Evolutionary conservation across 805 yeast species (phyloP).

Genomic region (Monosporozyma siamensis): DNA sequence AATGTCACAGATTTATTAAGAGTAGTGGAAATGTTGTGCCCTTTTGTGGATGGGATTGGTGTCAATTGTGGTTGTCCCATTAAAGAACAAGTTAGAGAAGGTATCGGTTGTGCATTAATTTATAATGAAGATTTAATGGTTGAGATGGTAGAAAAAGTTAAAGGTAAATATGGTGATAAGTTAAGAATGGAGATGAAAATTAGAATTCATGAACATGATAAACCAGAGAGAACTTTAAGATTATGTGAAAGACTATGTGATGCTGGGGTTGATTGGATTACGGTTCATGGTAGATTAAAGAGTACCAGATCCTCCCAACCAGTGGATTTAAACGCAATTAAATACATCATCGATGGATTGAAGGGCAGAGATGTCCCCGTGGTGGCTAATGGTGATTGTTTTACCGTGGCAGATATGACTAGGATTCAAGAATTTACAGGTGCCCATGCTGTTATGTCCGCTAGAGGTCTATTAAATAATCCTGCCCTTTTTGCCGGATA

Average conservation of each 20-base stretch:
- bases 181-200: constrained; percentile 88
- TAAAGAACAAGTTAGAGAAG: constrained; percentile 87
- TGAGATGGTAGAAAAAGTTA: constrained; percentile 76
- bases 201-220: constrained; percentile 67
- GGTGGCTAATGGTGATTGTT: constrained; percentile 97
- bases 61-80: constrained; percentile 97
- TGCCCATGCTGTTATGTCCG: constrained; percentile 93
- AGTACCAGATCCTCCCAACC: constrained; percentile 79
- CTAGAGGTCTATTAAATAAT: constrained; percentile 73
- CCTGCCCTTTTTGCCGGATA: constrained; percentile 82
- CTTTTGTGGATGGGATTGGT: constrained; percentile 88
- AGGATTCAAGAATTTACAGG: constrained; percentile 57
- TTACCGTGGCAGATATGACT: constrained; percentile 52
- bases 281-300: constrained; percentile 88
- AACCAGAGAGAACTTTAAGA: constrained; percentile 48
- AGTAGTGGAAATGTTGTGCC: constrained; percentile 82
- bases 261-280: constrained; percentile 88
- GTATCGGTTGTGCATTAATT: constrained; percentile 95
- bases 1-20: constrained; percentile 72
- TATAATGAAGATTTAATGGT: constrained; percentile 71
- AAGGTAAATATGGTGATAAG: constrained; percentile 56
- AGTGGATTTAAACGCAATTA: constrained; percentile 75
- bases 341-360: constrained; percentile 40
- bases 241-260: constrained; percentile 68
- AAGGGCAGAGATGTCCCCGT: constrained; percentile 56